Percentiles rank a stretch among this genome's conserved stretches.
Evolutionary conservation across 2,329 filamentous ascomycete species (phyloP).

Genomic region (Neoascochyta sp.): DNA sequence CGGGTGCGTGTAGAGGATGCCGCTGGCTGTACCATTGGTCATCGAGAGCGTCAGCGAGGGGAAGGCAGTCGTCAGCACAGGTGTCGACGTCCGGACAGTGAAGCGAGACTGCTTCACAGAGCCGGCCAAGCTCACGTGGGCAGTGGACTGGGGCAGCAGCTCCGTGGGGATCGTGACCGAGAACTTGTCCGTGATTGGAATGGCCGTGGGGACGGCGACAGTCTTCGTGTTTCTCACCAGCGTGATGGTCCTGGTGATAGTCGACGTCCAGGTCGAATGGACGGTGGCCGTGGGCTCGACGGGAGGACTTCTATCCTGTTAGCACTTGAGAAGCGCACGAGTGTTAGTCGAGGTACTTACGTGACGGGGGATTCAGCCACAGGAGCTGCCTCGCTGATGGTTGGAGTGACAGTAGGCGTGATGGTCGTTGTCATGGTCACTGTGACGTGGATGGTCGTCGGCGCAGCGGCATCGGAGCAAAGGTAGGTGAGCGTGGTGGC

Average conservation of each 20-base stretch:
- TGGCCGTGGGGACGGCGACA: neutral
- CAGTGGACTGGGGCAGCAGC: neutral
- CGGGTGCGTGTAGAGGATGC: slow-evolving; percentile 6
- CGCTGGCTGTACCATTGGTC: slow-evolving; percentile 4
- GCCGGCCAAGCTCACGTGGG: neutral
- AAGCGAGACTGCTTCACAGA: slow-evolving; percentile 1
- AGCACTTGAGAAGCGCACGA: neutral
- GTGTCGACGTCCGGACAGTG: slow-evolving; percentile 6
- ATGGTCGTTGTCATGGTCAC: slow-evolving; percentile 18
- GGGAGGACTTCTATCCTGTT: slow-evolving; percentile 1
- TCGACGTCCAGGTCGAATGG: slow-evolving; percentile 13
- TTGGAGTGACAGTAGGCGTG: slow-evolving; percentile 2
- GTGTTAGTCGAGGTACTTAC: neutral
- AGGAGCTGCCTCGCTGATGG: too few species aligned
- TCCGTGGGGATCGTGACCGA: slow-evolving; percentile 2
- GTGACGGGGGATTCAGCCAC: too few species aligned
- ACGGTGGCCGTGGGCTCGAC: slow-evolving; percentile 14
- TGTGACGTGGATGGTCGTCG: slow-evolving; percentile 14
- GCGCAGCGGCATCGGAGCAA: slow-evolving; percentile 13
- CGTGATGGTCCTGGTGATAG: slow-evolving; percentile 10
- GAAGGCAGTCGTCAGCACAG: slow-evolving; percentile 1
- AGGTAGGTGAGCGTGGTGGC: slow-evolving; percentile 22
- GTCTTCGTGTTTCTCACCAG: neutral
- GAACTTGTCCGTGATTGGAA: slow-evolving; percentile 3
- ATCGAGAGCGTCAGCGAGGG: slow-evolving; percentile 5